A percentile compares a stretch with the other conserved stretches of the same genome.
phyloP scores from a whole-genome alignment of 148 eudicot species.

The Chenopodium berlandieri region DNA sequence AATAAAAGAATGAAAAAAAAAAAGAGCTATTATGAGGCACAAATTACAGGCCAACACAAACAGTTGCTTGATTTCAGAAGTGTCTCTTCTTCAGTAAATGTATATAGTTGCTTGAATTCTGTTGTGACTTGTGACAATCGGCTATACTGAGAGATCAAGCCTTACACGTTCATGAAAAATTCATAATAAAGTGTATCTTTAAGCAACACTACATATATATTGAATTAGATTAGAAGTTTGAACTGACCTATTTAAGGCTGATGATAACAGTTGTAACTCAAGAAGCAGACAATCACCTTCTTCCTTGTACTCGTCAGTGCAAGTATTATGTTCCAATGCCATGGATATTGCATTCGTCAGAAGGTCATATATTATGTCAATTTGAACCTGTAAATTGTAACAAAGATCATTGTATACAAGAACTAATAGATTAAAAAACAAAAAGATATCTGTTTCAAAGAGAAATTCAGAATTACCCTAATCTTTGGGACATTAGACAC shows the following conservation, averaged over 20 bases:
- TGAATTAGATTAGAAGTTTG: neutral
- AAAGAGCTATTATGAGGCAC: neutral
- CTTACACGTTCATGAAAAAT: neutral
- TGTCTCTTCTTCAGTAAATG: no score
- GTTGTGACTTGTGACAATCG: neutral
- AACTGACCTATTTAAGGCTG: constrained; percentile 32
- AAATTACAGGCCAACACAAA: neutral
- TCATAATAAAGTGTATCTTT: neutral
- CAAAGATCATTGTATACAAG: neutral
- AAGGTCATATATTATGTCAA: constrained; percentile 15
- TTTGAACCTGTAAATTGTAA: constrained; percentile 20
- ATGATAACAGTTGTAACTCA: constrained; percentile 31
- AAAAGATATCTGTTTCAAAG: no score
- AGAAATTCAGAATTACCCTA: constrained; percentile 23
- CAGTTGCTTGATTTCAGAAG: neutral
- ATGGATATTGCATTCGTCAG: constrained; percentile 7
- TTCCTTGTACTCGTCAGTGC: constrained; percentile 12
- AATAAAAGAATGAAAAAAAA: neutral
- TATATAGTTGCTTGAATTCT: neutral
- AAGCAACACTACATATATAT: neutral
- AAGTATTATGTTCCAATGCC: neutral
- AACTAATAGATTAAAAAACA: neutral
- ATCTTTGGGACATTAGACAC: constrained; percentile 26
- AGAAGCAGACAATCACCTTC: constrained; percentile 29
- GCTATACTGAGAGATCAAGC: neutral